A percentile compares a stretch with the other conserved stretches of the same genome.
Conservation (phyloP, 2,329 filamentous ascomycete species). For the Penicillium nordicum region DNA sequence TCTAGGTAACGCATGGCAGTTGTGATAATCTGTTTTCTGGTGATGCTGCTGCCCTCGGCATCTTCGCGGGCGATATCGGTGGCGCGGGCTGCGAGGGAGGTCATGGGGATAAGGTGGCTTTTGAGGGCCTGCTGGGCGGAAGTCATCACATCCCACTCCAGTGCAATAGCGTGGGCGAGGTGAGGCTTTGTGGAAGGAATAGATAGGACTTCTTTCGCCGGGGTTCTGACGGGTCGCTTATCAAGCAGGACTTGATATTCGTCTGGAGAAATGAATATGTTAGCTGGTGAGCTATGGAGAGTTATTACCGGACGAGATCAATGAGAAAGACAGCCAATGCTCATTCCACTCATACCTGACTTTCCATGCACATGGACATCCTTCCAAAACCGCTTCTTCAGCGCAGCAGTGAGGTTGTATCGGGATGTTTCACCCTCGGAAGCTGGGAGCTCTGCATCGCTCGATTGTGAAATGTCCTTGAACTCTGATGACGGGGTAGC, state of each 20-base stretch:
- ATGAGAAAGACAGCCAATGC: neutral
- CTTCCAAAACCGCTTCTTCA: constrained; percentile 82
- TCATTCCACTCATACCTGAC: constrained; percentile 49
- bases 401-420: constrained; percentile 36
- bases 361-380: constrained; percentile 69
- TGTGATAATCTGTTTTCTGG: constrained; percentile 62
- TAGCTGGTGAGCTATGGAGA: neutral
- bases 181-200: constrained; percentile 73
- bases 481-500: constrained; percentile 50
- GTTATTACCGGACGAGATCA: neutral
- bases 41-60: constrained; percentile 45
- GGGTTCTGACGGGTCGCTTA: constrained; percentile 72
- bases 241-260: constrained; percentile 71
- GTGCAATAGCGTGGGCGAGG: constrained; percentile 78
- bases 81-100: constrained; percentile 77
- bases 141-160: constrained; percentile 88
- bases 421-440: constrained; percentile 17
- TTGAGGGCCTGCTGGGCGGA: constrained; percentile 80
- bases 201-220: constrained; percentile 66
- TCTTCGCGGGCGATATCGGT: constrained; percentile 76
- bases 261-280: constrained; percentile 28
- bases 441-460: constrained; percentile 27
- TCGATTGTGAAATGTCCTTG: constrained; percentile 47
- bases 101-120: constrained; percentile 85
- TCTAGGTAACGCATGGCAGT: constrained; percentile 80